Evolutionary conservation across 768 basidiomycete species (phyloP).

Genomic region (Mrakia frigida): DNA sequence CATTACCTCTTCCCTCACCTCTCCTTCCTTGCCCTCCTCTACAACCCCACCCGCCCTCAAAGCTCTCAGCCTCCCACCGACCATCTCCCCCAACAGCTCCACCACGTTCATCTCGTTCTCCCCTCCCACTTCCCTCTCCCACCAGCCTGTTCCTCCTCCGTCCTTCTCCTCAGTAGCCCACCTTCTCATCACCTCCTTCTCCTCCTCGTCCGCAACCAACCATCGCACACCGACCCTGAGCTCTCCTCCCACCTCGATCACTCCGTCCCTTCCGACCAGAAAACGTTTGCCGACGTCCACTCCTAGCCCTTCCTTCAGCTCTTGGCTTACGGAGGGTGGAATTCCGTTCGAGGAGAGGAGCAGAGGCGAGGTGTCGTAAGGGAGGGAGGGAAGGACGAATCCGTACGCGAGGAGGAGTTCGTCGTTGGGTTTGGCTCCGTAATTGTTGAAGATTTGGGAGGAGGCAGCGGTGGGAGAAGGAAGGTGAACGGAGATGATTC

Average conservation of each 20-base stretch:
- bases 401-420: slow-evolving; percentile 90
- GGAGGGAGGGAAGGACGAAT: slow-evolving; percentile 71
- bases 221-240: not conserved
- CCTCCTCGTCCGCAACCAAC: slow-evolving; percentile 7
- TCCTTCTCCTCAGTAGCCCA: not conserved
- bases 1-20: slow-evolving; percentile 1
- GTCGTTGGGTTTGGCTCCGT: slow-evolving; percentile 83
- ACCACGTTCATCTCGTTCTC: slow-evolving; percentile 19
- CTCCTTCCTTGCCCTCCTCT: not conserved
- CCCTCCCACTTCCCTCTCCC: not conserved
- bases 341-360: slow-evolving; percentile 52
- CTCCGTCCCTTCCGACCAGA: not conserved
- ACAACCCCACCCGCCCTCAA: not conserved
- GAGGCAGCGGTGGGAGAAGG: slow-evolving; percentile 49
- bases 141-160: not conserved
- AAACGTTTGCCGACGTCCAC: slow-evolving; percentile 4
- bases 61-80: not conserved
- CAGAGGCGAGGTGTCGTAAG: slow-evolving; percentile 78
- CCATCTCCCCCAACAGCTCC: slow-evolving; percentile 3
- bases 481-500: slow-evolving; percentile 58
- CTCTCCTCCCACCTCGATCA: not conserved
- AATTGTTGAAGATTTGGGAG: slow-evolving; percentile 78
- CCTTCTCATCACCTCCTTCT: not conserved
- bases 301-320: not conserved
- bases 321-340: slow-evolving; percentile 41